These are phyloP conservation scores for Acanthamoeba triangularis DNA, from an alignment of 208 protist species.

Conservation along the genomic window DNA sequence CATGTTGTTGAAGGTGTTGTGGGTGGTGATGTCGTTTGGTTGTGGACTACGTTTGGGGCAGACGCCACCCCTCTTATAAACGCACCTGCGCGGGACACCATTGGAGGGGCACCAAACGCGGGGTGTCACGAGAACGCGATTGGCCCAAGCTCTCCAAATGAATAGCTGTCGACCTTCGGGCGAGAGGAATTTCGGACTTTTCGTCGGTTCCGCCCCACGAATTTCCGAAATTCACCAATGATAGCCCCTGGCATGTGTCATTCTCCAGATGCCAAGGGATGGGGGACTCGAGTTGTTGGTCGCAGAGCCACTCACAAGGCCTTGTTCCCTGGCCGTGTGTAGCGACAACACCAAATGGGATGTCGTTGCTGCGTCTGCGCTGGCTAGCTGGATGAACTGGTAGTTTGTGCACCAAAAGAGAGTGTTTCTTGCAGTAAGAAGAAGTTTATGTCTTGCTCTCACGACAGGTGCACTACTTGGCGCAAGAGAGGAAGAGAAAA, in stretches of 20 bases:
- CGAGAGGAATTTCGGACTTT: not conserved
- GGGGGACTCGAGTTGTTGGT: too few species aligned
- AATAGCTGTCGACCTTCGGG: not conserved
- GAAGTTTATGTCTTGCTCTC: not conserved
- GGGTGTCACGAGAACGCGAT: not conserved
- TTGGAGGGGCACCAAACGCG: conserved; percentile 13
- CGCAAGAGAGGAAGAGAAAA: not conserved
- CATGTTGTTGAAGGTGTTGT: not conserved
- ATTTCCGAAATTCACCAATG: too few species aligned
- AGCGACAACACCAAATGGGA: too few species aligned
- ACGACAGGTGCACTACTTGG: conserved; percentile 27
- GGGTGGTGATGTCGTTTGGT: not conserved
- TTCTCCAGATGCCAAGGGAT: too few species aligned
- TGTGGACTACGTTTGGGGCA: not conserved
- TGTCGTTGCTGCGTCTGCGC: too few species aligned
- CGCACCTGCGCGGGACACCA: not conserved
- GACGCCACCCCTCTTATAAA: not conserved
- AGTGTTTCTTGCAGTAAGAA: not conserved
- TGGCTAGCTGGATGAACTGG: too few species aligned
- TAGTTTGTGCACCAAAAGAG: too few species aligned
- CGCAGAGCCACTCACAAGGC: too few species aligned
- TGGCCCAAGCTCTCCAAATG: not conserved
- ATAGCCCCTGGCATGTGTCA: too few species aligned
- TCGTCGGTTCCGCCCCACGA: too few species aligned
- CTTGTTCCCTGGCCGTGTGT: too few species aligned